Evolutionary conservation across 2,329 filamentous ascomycete genomes (phyloP).

Genomic region (Fusarium sp.): DNA sequence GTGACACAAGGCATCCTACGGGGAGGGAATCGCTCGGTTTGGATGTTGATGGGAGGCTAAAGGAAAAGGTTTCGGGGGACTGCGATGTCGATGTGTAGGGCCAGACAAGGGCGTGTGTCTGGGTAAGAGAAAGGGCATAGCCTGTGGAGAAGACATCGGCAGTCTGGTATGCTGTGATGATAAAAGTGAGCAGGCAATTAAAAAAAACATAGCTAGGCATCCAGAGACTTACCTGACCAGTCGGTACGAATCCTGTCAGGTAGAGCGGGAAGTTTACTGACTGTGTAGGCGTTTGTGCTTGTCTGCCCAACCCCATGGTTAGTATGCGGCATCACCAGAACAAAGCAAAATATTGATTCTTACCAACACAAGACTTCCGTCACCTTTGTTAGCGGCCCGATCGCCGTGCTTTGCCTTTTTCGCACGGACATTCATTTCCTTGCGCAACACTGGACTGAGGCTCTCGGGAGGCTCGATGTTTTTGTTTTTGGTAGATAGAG

Average conservation of each 20-base stretch:
- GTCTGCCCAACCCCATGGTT: constrained; percentile 66
- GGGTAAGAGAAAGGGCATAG: constrained; percentile 84
- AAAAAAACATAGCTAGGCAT: not conserved
- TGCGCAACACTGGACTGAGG: constrained; percentile 56
- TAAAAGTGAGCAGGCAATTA: constrained; percentile 32
- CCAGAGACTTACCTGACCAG: constrained; percentile 69
- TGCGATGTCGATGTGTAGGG: constrained; percentile 79
- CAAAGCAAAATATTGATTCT: constrained; percentile 41
- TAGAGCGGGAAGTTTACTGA: constrained; percentile 85
- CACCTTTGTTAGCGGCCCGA: constrained; percentile 72
- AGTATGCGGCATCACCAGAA: constrained; percentile 36
- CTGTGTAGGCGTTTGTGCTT: constrained; percentile 85
- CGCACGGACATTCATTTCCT: constrained; percentile 70
- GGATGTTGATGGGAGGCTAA: constrained; percentile 81
- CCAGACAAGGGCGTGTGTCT: constrained; percentile 89
- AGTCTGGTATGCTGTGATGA: constrained; percentile 69
- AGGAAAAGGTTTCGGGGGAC: constrained; percentile 82
- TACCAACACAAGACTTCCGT: constrained; percentile 76
- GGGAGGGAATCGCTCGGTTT: constrained; percentile 80
- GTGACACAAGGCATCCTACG: constrained; percentile 84
- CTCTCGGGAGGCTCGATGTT: constrained; percentile 63
- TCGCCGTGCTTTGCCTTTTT: constrained; percentile 75
- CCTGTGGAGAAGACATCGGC: constrained; percentile 76
- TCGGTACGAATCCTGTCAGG: constrained; percentile 81
- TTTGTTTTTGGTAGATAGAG: constrained; percentile 60